Percentiles rank a stretch among this genome's conserved stretches.
Conservation (phyloP, 768 basidiomycete species). For the Cyclocybe cylindracea region DNA sequence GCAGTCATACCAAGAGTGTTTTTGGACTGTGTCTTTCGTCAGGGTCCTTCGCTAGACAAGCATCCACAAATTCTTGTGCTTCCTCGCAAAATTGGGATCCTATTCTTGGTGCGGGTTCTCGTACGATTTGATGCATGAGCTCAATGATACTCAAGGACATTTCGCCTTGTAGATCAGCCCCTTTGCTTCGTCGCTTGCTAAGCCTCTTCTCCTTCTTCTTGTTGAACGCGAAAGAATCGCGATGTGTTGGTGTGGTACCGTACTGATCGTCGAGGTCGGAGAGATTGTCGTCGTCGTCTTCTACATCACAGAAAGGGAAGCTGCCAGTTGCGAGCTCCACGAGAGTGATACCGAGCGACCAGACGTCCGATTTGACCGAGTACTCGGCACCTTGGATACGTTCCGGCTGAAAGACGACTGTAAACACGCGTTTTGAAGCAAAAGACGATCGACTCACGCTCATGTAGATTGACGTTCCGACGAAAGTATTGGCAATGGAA, state of each 20-base stretch:
- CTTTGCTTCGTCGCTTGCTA: constrained; percentile 73
- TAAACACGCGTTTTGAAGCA: not conserved
- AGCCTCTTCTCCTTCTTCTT: constrained; percentile 52
- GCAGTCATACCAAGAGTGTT: constrained; percentile 63
- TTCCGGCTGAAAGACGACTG: constrained; percentile 68
- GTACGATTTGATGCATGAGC: constrained; percentile 95
- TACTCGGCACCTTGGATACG: constrained; percentile 99
- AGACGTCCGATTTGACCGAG: constrained; percentile 98
- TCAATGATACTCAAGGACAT: constrained; percentile 96
- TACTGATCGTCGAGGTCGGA: constrained; percentile 67
- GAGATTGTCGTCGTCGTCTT: constrained; percentile 57
- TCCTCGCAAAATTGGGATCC: constrained; percentile 67
- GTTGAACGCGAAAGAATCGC: constrained; percentile 32
- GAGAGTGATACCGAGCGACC: constrained; percentile 96
- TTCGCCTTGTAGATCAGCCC: constrained; percentile 67
- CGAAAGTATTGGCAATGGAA: constrained; percentile 98
- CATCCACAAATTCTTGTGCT: constrained; percentile 86
- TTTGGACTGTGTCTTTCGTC: constrained; percentile 81
- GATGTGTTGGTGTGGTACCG: constrained; percentile 43
- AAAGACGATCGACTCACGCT: constrained; percentile 61
- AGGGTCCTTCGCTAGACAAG: constrained; percentile 89
- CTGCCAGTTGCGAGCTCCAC: constrained; percentile 97
- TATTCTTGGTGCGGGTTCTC: constrained; percentile 92
- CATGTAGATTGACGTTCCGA: constrained; percentile 99
- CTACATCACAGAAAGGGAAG: constrained; percentile 89